Evolutionary conservation across 208 protist species (phyloP).

Genomic region (Strigomonas culicis): DNA sequence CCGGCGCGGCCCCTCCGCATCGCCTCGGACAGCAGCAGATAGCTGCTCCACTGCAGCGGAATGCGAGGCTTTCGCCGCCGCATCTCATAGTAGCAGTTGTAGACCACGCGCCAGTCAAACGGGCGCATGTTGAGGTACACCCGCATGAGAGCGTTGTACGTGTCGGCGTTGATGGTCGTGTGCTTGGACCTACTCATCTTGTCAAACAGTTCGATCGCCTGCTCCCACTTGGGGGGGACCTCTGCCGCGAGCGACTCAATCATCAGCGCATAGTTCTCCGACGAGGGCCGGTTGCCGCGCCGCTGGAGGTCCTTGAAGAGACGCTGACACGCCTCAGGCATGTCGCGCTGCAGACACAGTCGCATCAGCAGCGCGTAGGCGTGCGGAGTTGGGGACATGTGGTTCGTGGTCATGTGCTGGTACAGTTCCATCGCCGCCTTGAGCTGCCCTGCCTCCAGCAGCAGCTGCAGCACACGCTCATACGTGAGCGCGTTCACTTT

Average conservation of each 20-base stretch:
- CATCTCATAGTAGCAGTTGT: slow-evolving; percentile 88
- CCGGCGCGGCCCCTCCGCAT: slow-evolving; percentile 57
- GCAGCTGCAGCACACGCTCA: slow-evolving; percentile 51
- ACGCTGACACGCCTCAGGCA: slow-evolving; percentile 49
- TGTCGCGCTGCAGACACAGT: slow-evolving; percentile 66
- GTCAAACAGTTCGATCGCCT: slow-evolving; percentile 82
- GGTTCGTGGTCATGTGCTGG: slow-evolving; percentile 48
- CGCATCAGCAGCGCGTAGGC: slow-evolving; percentile 78
- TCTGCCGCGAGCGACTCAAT: slow-evolving; percentile 63
- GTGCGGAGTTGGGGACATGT: slow-evolving; percentile 58
- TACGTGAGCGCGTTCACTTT: slow-evolving; percentile 50
- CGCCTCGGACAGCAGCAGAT: slow-evolving; percentile 65
- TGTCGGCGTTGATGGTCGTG: slow-evolving; percentile 40
- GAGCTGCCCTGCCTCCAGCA: slow-evolving; percentile 71
- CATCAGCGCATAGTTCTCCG: slow-evolving; percentile 71
- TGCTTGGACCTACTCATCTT: slow-evolving; percentile 48
- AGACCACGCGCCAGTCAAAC: slow-evolving; percentile 89
- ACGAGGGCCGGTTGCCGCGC: slow-evolving; percentile 49
- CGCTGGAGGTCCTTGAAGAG: slow-evolving; percentile 73
- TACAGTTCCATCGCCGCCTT: slow-evolving; percentile 77
- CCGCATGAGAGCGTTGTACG: slow-evolving; percentile 83
- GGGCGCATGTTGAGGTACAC: slow-evolving; percentile 88
- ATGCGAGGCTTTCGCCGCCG: slow-evolving; percentile 59
- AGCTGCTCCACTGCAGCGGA: slow-evolving; percentile 78
- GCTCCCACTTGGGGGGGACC: slow-evolving; percentile 74